A percentile compares a stretch with the other conserved stretches of the same genome.
Evolutionary conservation across 2,329 filamentous ascomycete genomes (phyloP).

Genomic region (Emergomyces orientalis): DNA sequence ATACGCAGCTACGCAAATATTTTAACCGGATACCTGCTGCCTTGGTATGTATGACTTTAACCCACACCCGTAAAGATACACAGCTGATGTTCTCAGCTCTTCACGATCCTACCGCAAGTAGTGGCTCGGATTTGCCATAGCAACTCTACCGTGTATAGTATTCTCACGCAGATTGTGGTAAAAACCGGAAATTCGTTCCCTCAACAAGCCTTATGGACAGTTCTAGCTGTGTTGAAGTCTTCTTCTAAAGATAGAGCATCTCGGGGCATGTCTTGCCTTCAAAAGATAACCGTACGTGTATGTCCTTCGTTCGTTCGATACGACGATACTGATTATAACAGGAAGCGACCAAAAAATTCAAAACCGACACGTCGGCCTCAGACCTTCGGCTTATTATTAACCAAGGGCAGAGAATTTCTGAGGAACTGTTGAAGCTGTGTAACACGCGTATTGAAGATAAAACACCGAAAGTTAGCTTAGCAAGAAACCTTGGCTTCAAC

Average conservation of each 20-base stretch:
- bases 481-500: constrained; percentile 70
- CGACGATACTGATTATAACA: constrained; percentile 21
- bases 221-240: constrained; percentile 79
- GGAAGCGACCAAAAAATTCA: constrained; percentile 45
- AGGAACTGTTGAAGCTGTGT: constrained; percentile 71
- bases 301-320: too few relatives aligned
- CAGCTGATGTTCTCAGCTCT: constrained; percentile 32
- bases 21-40: constrained; percentile 45
- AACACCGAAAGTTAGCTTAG: constrained; percentile 61
- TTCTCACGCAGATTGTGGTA: constrained; percentile 68
- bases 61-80: neutral
- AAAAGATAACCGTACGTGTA: constrained; percentile 32
- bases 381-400: constrained; percentile 65
- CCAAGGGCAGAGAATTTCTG: constrained; percentile 71
- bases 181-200: constrained; percentile 84
- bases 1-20: constrained; percentile 71
- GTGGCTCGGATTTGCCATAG: constrained; percentile 92
- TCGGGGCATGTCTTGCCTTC: constrained; percentile 41
- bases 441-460: constrained; percentile 67
- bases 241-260: constrained; percentile 59
- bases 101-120: constrained; percentile 72
- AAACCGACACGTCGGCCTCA: constrained; percentile 29
- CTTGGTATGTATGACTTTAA: constrained; percentile 24
- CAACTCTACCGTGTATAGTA: constrained; percentile 64
- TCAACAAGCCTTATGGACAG: constrained; percentile 81